Percentiles rank a stretch among this genome's conserved stretches.
Evolutionary conservation across 1,284 basidiomycete genomes (phyloP).

Genomic region (Apiotrichum domesticum): DNA sequence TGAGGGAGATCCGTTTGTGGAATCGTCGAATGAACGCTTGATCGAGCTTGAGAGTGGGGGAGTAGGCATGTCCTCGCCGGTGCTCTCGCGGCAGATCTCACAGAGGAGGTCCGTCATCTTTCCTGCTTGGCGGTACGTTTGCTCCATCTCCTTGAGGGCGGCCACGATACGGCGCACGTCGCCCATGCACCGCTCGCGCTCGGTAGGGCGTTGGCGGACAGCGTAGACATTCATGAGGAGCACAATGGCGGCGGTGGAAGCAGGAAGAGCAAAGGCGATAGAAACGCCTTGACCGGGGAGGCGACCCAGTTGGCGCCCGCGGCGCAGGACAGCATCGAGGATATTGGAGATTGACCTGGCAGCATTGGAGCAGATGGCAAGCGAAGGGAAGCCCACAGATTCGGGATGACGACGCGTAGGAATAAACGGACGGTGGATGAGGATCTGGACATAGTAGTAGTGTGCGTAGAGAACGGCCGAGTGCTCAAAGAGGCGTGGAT

Average conservation of each 20-base stretch:
- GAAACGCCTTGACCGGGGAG: slow-evolving; percentile 48
- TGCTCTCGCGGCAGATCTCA: slow-evolving; percentile 20
- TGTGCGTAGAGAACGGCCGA: slow-evolving; percentile 60
- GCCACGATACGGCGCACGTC: slow-evolving; percentile 67
- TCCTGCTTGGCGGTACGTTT: slow-evolving; percentile 48
- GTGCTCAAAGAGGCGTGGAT: slow-evolving; percentile 62
- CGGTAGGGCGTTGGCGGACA: slow-evolving; percentile 55
- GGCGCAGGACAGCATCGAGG: slow-evolving; percentile 51
- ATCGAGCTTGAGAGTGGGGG: not conserved
- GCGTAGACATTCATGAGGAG: slow-evolving; percentile 69
- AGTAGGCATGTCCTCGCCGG: slow-evolving; percentile 6
- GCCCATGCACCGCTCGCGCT: slow-evolving; percentile 58
- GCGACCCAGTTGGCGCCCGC: slow-evolving; percentile 28
- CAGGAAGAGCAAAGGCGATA: slow-evolving; percentile 39
- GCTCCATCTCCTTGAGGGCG: slow-evolving; percentile 55
- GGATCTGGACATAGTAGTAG: slow-evolving; percentile 63
- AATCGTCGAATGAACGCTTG: slow-evolving; percentile 11
- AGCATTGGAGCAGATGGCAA: slow-evolving; percentile 78
- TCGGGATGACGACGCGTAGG: slow-evolving; percentile 49
- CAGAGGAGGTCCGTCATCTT: slow-evolving; percentile 38
- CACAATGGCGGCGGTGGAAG: slow-evolving; percentile 62
- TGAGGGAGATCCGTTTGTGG: not conserved
- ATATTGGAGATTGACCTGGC: slow-evolving; percentile 71
- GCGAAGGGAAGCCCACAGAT: slow-evolving; percentile 53
- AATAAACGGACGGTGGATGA: slow-evolving; percentile 75